Base-by-base conservation (phyloP, 1,139 yeast species). In the Kodamaea fungicola region DNA sequence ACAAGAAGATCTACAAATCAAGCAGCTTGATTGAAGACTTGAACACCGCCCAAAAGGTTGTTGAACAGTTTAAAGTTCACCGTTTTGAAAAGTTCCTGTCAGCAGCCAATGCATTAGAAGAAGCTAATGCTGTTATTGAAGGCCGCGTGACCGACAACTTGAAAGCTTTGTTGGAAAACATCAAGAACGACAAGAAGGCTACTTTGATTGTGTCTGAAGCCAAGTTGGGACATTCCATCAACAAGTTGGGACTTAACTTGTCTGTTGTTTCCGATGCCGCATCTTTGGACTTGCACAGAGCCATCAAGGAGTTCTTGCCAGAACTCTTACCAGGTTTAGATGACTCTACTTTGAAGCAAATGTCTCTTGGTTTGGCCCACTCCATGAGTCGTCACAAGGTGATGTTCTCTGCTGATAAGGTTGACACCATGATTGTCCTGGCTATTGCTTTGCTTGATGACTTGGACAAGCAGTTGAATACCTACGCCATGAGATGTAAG, bases 381-480 rank as follows among this genome's bases (percentile, higher is more conserved):
- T 90, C 98, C 39, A 82, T 89, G 54, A 97, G 97, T 59, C 90
- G 98, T 72, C 95, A 90, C 67, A 94, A 92, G 74, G 82, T 92
- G 63, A 92, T 94, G 72, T 92, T 92, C 61, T 84, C 95, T 43
- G 96, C 97, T 47, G 97, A 92, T 64, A 92, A 92, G 72, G 97
- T 89, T 43, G 98, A 92, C 68, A 92, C 95, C 53, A 90, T 90
- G 96, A 89, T 92, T 62, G 95, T 92, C 47, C 98, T 94, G 74
- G 98, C 98, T 42, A 92, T 92, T 69, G 96, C 98, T 26, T 74
- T 94, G 50, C 77, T 92, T 59, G 99, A 92, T 59, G 96, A 94
- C 62, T 79, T 92, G 58, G 98, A 92, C 71, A 92, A 92, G 71
- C 98, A 94, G 63, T 78, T 92, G 57, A 92, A 92, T 74, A 94